These are phyloP conservation scores for Dittrichia graveolens DNA, from an alignment of 129 eudicot genomes.

Conservation along the genomic window DNA sequence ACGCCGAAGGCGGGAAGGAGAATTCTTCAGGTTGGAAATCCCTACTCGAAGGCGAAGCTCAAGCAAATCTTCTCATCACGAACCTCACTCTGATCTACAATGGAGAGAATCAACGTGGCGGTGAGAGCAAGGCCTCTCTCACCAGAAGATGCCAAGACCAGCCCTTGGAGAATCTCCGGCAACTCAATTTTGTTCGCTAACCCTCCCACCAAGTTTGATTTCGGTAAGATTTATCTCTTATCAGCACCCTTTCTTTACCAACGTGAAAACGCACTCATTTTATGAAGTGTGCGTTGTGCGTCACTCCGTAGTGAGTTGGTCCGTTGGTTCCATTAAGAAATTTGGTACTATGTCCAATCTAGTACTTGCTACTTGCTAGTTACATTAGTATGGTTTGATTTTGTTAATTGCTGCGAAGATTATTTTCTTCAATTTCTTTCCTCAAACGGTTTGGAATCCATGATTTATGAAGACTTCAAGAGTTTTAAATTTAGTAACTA, in stretches of 20 bases:
- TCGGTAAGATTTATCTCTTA: constrained; percentile 51
- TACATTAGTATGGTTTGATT: background rate
- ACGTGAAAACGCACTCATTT: background rate
- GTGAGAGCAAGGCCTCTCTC: constrained; percentile 89
- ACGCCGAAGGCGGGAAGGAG: constrained; percentile 28
- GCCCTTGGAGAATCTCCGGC: constrained; percentile 84
- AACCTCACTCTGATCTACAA: constrained; percentile 21
- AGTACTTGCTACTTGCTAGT: background rate
- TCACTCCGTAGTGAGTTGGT: background rate
- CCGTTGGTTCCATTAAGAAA: background rate
- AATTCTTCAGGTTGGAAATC: constrained; percentile 10
- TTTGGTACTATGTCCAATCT: constrained; percentile 5
- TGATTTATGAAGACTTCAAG: too few species aligned
- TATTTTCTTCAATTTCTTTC: background rate
- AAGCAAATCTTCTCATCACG: background rate
- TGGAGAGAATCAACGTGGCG: constrained; percentile 88
- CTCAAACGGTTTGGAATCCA: background rate
- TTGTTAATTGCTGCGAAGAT: background rate
- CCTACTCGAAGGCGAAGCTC: constrained; percentile 2
- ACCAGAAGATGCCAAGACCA: constrained; percentile 68
- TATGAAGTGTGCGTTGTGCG: background rate
- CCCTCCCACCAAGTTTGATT: constrained; percentile 70
- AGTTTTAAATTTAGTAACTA: background rate
- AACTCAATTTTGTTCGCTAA: constrained; percentile 67
- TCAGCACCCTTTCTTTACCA: background rate